These are phyloP conservation scores for Stagonosporopsis tanaceti DNA, from an alignment of 2,329 filamentous ascomycete species.

Conservation along the genomic window DNA sequence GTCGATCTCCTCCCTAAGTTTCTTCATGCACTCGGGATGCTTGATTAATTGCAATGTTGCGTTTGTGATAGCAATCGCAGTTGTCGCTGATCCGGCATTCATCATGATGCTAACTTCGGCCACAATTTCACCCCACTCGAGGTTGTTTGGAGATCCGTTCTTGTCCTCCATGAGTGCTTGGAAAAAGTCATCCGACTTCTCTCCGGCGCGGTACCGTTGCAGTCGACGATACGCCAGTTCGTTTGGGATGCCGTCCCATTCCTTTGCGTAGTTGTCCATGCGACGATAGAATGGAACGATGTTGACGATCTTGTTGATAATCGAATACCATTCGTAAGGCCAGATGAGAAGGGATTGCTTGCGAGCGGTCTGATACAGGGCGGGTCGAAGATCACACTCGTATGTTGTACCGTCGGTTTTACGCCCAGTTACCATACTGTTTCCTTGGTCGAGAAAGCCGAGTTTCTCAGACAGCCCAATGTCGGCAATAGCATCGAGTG, in stretches of 20 bases:
- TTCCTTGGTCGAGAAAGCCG: conserved; percentile 60
- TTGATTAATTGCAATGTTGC: conserved; percentile 62
- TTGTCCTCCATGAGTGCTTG: conserved; percentile 63
- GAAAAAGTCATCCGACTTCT: conserved; percentile 68
- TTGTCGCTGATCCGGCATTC: conserved; percentile 61
- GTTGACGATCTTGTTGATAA: conserved; percentile 58
- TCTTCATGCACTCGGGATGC: conserved; percentile 50
- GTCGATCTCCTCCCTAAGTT: conserved; percentile 39
- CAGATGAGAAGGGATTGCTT: conserved; percentile 62
- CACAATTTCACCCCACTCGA: conserved; percentile 66
- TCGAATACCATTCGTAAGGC: conserved; percentile 61
- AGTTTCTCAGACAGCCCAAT: conserved; percentile 63
- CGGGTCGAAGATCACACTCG: conserved; percentile 58
- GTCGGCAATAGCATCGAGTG: conserved; percentile 64
- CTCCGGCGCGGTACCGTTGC: conserved; percentile 58
- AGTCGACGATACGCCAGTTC: conserved; percentile 56
- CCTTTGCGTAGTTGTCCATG: conserved; percentile 52
- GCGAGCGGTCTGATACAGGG: conserved; percentile 60
- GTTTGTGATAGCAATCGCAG: conserved; percentile 62
- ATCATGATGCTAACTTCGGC: conserved; percentile 64
- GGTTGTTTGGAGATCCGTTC: conserved; percentile 54
- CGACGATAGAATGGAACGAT: conserved; percentile 56
- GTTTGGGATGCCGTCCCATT: conserved; percentile 59
- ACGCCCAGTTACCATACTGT: conserved; percentile 56
- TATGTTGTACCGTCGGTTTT: conserved; percentile 57